A percentile compares a stretch with the other conserved stretches of the same genome.
Conservation (phyloP, 768 basidiomycete species). For the Rhodotorula graminis region DNA sequence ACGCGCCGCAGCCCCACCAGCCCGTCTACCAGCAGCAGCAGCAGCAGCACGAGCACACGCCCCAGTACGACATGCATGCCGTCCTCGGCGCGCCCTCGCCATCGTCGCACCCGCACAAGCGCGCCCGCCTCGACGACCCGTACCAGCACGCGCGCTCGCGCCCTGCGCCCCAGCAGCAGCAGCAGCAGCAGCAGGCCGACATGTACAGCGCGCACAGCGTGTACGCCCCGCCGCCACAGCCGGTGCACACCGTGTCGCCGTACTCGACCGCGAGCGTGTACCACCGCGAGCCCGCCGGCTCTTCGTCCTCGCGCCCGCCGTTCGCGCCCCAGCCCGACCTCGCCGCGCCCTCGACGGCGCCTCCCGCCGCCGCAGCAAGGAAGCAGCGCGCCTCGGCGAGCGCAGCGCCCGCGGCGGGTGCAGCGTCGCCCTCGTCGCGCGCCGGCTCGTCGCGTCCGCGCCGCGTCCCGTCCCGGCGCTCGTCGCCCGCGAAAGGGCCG, state of each 20-base stretch:
- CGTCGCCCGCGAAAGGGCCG: neutral
- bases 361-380: too few relatives aligned
- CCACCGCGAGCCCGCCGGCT: neutral
- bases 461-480: neutral
- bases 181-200: neutral
- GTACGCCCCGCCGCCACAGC: neutral
- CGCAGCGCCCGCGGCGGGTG: neutral
- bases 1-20: neutral
- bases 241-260: conserved; percentile 6
- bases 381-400: neutral
- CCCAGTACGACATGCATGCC: conserved; percentile 15
- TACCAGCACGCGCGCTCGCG: too few relatives aligned
- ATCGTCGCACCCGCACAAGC: conserved; percentile 1
- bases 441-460: neutral
- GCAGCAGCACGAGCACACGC: too few relatives aligned
- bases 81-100: neutral
- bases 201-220: conserved; percentile 1
- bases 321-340: neutral
- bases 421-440: neutral
- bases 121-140: neutral
- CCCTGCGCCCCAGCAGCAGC: neutral
- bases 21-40: neutral
- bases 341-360: too few relatives aligned
- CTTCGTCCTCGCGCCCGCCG: neutral
- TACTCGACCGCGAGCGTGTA: conserved; percentile 29